Conservation (phyloP, 805 yeast genomes). For the Metschnikowia bowlesiae region DNA sequence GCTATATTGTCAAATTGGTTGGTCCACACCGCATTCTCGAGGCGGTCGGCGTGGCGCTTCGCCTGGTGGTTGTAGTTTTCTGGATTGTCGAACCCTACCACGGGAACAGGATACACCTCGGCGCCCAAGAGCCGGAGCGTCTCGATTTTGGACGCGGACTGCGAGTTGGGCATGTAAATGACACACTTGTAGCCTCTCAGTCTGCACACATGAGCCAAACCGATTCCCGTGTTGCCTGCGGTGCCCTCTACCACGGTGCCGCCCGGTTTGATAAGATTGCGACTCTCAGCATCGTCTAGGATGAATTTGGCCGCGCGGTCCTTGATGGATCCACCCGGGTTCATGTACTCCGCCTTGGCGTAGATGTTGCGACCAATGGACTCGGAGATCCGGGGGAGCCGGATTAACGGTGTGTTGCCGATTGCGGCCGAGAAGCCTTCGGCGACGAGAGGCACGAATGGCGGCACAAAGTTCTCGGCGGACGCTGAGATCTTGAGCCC, state of each 20-base stretch:
- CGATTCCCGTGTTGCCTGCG: slow-evolving; percentile 96
- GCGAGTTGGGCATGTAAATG: slow-evolving; percentile 89
- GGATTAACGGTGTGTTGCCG: slow-evolving; percentile 88
- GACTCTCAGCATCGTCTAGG: slow-evolving; percentile 71
- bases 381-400: slow-evolving; percentile 51
- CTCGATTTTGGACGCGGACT: slow-evolving; percentile 74
- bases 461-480: slow-evolving; percentile 22
- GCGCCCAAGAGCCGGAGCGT: slow-evolving; percentile 75
- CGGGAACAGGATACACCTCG: slow-evolving; percentile 85
- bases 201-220: slow-evolving; percentile 76
- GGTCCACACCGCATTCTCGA: slow-evolving; percentile 86
- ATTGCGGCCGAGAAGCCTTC: slow-evolving; percentile 78
- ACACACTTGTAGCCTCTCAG: slow-evolving; percentile 80
- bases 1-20: slow-evolving; percentile 88
- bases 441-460: slow-evolving; percentile 63
- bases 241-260: slow-evolving; percentile 92
- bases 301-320: slow-evolving; percentile 84
- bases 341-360: slow-evolving; percentile 89
- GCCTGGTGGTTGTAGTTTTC: slow-evolving; percentile 86
- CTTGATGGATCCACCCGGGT: slow-evolving; percentile 91
- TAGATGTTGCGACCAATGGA: slow-evolving; percentile 68
- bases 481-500: slow-evolving; percentile 11
- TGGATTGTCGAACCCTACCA: slow-evolving; percentile 77
- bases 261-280: slow-evolving; percentile 62
- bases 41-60: slow-evolving; percentile 69